Base-by-base conservation (phyloP, 768 basidiomycete species). In the Thelephora ganbajun region DNA sequence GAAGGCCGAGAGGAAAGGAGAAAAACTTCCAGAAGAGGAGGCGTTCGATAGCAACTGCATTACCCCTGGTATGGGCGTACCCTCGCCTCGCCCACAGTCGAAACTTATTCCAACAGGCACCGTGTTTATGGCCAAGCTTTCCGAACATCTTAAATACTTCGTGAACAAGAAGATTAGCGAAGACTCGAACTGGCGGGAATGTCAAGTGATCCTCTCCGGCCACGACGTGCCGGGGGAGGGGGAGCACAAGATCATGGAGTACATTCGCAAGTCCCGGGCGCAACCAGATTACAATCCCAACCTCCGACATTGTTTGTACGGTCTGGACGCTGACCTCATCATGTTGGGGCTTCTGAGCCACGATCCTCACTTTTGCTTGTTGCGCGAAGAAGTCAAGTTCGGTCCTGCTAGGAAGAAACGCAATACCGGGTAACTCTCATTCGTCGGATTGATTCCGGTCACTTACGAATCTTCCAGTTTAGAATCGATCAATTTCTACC, bases 191-290 rank as follows among this genome's bases (percentile, higher is more conserved):
- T 99, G 96, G 96, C 71, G 88, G 50, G 76, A 83, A 48, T 79
- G 98, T 36, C 73, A 91, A 58, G 91, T 98, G 18, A 87, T 99
- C 35, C 71, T 99, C 34, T 94, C 90, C 22, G 96, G 96, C 11
- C 92, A 98, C 63, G 94, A 99, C 57, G 93, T 97, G 2, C 96
- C 96, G 0, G 96, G 96, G 54, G 96, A 99, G 65, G 96, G 96
- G 50, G 96, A 99, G 61, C 96, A 99, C 76, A 99, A 99, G 72
- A 93, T 99, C 55, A 97, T 98, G 87, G 96, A 97, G 62, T 99
- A 93, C 65, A 98, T 99, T 61, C 83, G 96, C 35, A 67, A 91
- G 51, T 82, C 85, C 46, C 85, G 93, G 56, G 93, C 96, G 26
- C 96, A 98, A 63, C 88, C 86, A 6, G 83, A 89, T 61, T 93